Evolutionary conservation across 2,329 filamentous ascomycete genomes (phyloP).

Genomic region (Aspergillus versicolor): DNA sequence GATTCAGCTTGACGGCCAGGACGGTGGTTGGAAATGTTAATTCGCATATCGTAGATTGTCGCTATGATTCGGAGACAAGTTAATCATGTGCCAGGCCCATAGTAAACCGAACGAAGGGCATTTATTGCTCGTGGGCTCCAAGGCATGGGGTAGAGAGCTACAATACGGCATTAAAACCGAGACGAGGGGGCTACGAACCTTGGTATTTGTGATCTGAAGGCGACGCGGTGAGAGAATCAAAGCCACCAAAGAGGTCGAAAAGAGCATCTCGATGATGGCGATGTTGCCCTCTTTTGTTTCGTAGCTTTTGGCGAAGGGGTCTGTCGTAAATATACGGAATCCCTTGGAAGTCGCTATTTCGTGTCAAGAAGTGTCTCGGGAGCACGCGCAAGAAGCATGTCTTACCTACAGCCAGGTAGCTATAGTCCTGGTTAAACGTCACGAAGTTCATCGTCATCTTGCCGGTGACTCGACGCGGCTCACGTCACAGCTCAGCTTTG

Average conservation of each 20-base stretch:
- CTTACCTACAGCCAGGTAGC: slow-evolving; percentile 90
- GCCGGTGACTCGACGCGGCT: slow-evolving; percentile 12
- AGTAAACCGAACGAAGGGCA: not conserved
- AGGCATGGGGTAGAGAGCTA: not conserved
- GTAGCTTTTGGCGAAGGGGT: slow-evolving; percentile 92
- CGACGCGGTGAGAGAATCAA: slow-evolving; percentile 88
- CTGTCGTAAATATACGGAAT: slow-evolving; percentile 94
- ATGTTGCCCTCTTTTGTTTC: slow-evolving; percentile 94
- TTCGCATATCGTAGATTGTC: slow-evolving; percentile 89
- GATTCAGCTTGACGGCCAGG: slow-evolving; percentile 87
- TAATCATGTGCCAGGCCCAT: slow-evolving; percentile 8
- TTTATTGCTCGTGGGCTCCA: not conserved
- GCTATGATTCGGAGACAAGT: slow-evolving; percentile 41
- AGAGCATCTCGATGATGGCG: slow-evolving; percentile 96
- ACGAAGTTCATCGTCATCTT: slow-evolving; percentile 91
- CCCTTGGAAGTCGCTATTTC: slow-evolving; percentile 79
- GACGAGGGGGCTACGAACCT: slow-evolving; percentile 56
- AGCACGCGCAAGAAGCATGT: slow-evolving; percentile 8
- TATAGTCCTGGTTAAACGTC: slow-evolving; percentile 99
- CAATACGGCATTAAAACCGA: not conserved
- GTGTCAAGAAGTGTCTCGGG: slow-evolving; percentile 16
- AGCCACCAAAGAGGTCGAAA: slow-evolving; percentile 94
- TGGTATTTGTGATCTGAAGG: slow-evolving; percentile 95
- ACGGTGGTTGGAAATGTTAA: slow-evolving; percentile 98
- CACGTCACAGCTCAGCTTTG: not conserved